Evolutionary conservation across 2,329 filamentous ascomycete species (phyloP), one percentile per base, ranked within the genome.

Genomic region (Amauroascus niger): DNA sequence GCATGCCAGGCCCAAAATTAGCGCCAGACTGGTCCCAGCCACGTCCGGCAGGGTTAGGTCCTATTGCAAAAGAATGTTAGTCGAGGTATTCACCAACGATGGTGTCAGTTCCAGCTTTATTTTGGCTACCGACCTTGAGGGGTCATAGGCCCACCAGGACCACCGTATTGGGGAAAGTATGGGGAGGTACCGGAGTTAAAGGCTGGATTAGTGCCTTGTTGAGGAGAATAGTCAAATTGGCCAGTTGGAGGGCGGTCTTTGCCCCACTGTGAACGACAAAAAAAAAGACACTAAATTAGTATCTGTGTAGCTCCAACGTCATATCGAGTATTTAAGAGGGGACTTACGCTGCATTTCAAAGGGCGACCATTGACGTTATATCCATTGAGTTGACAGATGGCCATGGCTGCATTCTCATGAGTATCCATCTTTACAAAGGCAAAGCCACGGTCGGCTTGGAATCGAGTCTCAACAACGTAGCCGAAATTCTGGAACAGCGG

Each of bases 361-460:
- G 93, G 93, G 61, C 93, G 84, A 50, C 93, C 93, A 65, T 98
- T 96, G 64, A 98, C 91, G 62, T 96, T 94, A 76, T 97, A 98
- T 30, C 91, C 91, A 64, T 91, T 97, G 66, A 98, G 79, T 69
- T 97, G 90, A 73, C 93, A 98, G 66, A 98, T 98, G 32, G 90
- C 89, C 86, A 95, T 95, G 52, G 93, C 90, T 2, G 93, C 93
- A 66, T 96, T 96, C 74, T 98, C 93, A 66, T 98, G 93, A 6
- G 84, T 86, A 69, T 98, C 93, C 90, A 98, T 95, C 78, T 98
- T 98, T 71, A 98, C 88, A 70, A 98, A 98, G 6, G 93, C 89
- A 69, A 98, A 98, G 13, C 93, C 93, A 62, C 93, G 87, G 69
- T 98, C 93, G 53, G 93, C 89, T 74, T 98, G 93, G 79, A 98